These are phyloP conservation scores for Metarhizium guizhouense DNA, from an alignment of 2,329 filamentous ascomycete species.

Conservation along the genomic window DNA sequence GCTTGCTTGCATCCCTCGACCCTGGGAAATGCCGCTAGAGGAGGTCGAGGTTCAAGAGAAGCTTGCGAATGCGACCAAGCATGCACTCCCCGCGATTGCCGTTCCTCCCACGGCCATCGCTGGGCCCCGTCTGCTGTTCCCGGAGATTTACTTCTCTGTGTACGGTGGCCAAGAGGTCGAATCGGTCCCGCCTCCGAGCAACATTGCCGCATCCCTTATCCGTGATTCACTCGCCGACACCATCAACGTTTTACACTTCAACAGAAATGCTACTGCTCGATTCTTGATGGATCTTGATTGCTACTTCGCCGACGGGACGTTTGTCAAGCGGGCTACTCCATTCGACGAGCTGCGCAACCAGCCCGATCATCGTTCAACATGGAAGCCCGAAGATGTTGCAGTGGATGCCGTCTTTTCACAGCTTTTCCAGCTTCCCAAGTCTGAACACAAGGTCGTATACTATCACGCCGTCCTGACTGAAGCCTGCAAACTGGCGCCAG, in stretches of 20 bases:
- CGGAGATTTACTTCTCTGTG: constrained; percentile 89
- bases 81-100: constrained; percentile 65
- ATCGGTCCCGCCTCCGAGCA: constrained; percentile 70
- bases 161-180: constrained; percentile 81
- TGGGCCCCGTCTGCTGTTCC: constrained; percentile 71
- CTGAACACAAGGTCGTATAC: constrained; percentile 92
- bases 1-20: constrained; percentile 58
- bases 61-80: constrained; percentile 55
- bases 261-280: constrained; percentile 76
- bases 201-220: constrained; percentile 73
- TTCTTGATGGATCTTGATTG: constrained; percentile 91
- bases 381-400: constrained; percentile 95
- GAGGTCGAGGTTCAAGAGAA: constrained; percentile 52
- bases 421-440: constrained; percentile 74
- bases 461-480: constrained; percentile 94
- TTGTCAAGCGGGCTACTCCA: constrained; percentile 85
- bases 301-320: constrained; percentile 83
- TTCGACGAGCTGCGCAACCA: constrained; percentile 79
- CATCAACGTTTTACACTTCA: constrained; percentile 89
- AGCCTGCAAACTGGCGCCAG: constrained; percentile 89
- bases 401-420: constrained; percentile 98
- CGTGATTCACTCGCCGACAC: constrained; percentile 84
- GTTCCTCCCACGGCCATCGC: constrained; percentile 69
- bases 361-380: constrained; percentile 59
- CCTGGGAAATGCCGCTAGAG: constrained; percentile 55